Evolutionary conservation across 2,329 filamentous ascomycete species (phyloP).

Genomic region (Fusarium denticulatum): DNA sequence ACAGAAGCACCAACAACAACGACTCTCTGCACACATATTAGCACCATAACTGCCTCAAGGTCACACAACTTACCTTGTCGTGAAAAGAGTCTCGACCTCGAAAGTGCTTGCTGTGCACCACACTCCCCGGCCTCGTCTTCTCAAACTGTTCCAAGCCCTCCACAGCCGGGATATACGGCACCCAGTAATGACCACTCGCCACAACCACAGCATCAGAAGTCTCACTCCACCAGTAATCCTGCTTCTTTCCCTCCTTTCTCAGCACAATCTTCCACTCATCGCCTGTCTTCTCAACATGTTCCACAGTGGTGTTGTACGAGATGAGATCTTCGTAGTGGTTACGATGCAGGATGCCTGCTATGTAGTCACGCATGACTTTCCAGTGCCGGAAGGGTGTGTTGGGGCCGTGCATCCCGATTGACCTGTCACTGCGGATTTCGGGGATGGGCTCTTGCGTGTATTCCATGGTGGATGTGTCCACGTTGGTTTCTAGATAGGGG

Average conservation of each 20-base stretch:
- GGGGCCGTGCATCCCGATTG: constrained; percentile 57
- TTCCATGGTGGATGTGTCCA: constrained; percentile 67
- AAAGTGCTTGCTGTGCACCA: constrained; percentile 66
- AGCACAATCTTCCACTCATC: constrained; percentile 64
- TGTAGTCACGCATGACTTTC: constrained; percentile 64
- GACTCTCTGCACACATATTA: constrained; percentile 55
- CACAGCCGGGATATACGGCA: constrained; percentile 65
- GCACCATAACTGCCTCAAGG: rapidly evolving
- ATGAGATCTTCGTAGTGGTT: constrained; percentile 64
- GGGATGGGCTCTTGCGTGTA: constrained; percentile 68
- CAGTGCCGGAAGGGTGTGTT: constrained; percentile 72
- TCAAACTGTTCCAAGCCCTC: constrained; percentile 61
- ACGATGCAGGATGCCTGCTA: constrained; percentile 61
- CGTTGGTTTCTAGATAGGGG: constrained; percentile 72
- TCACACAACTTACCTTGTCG: constrained; percentile 53
- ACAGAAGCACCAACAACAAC: constrained; percentile 72
- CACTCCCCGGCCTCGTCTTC: constrained; percentile 56
- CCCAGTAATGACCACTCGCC: constrained; percentile 68
- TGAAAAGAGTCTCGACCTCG: constrained; percentile 57
- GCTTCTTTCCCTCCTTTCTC: constrained; percentile 46
- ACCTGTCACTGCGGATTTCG: constrained; percentile 43
- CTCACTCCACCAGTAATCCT: constrained; percentile 71
- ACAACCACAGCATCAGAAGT: constrained; percentile 70
- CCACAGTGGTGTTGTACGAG: constrained; percentile 69
- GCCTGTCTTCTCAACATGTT: constrained; percentile 62